Base-by-base conservation (phyloP, 176 grass and related monocot species). In the Avena eriantha region DNA sequence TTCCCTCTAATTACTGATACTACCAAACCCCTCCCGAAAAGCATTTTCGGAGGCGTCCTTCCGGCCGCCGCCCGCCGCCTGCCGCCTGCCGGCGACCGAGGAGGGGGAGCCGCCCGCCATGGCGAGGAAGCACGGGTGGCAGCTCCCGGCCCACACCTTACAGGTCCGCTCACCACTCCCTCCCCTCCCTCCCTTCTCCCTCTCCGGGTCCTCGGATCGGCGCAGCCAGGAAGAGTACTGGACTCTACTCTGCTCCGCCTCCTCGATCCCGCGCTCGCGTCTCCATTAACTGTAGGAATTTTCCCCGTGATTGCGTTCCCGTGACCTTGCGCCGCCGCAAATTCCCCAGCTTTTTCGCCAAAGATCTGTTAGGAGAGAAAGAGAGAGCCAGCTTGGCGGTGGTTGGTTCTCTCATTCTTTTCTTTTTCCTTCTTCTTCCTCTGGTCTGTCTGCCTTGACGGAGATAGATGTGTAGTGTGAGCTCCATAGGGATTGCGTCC, bases 71-170 rank as follows among this genome's bases (percentile, higher is more conserved):
- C 73, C 77, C 81, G 80, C 87, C 64, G 48, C 79, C 68, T 79
- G 76, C 88, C 65, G 80, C 80, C 66, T 17, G 60, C 80, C 74
- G n/a, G 60, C 51, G 78, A 18, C 61, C 15, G 72, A 59, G 17
- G 45, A 43, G 68, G 0, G 73, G 66, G 66, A 58, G 66, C 67
- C 67, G 67, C 67, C 8, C 1, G 82, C 76, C 88, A 96, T 98
- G 93, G 91, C 91, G 82, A 86, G 97, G 85, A 93, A 95, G 88
- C 94, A 99, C 87, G 97, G 97, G 14, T 99, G 97, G 97, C 94
- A 99, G 83, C 94, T 99, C 46, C 97, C 97, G 19, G 94, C 94
- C 0, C 97, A 99, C 85, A 96, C 92, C 87, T 80, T 99, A 60
- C 97, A 99, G 92, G 97, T 94, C 50, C 60, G 8, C 12, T 17